Evolutionary conservation across 352 stramenopile genomes (phyloP), one percentile per base, ranked within the genome.

Genomic region (Phytophthora parvispora): DNA sequence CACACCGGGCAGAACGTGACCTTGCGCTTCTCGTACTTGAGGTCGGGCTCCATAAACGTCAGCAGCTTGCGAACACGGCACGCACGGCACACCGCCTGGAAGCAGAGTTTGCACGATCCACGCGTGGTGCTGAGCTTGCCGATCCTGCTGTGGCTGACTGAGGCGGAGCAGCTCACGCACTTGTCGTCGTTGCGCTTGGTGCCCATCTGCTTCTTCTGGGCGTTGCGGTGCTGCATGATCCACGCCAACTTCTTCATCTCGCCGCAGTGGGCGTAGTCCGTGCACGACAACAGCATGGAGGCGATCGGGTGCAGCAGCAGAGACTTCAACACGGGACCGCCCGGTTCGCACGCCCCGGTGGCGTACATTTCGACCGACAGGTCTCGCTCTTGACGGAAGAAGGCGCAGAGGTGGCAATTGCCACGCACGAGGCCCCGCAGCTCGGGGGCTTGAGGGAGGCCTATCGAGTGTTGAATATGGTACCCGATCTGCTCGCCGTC

Each of bases 1-100:
- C 78, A 87, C 52, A 71, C 70, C 16, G 74, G 61, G 40, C 76
- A 87, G 45, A 87, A 84, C 40, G 71, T 75, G 25, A 87, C 62
- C 53, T 80, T 79, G 25, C 77, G 76, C 67, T 84, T 72, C 31
- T 79, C 55, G 32, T 81, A 73, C 34, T 78, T 66, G 1, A 78
- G 55, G 28, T 83, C 68, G 24, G 55, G 64, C 3, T 72, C 65
- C 47, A 83, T 72, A 43, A 83, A 84, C 12, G 65, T 77, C 16
- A 87, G 55, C 20, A 75, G 68, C 48, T 81, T 81, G 32, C 74
- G 72, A 16, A 84, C 65, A 0, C 72, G 66, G 50, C 78, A 87
- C 4, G 67, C 69, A 6, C 67, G 54, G 34, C 78, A 87, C 20
- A 87, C 64, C 3, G 69, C 64, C n/a, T 80, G 61, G 54, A 76